A percentile compares a stretch with the other conserved stretches of the same genome.
Evolutionary conservation across 139 green algal species (phyloP).

Genomic region (Tetraselmis striata): DNA sequence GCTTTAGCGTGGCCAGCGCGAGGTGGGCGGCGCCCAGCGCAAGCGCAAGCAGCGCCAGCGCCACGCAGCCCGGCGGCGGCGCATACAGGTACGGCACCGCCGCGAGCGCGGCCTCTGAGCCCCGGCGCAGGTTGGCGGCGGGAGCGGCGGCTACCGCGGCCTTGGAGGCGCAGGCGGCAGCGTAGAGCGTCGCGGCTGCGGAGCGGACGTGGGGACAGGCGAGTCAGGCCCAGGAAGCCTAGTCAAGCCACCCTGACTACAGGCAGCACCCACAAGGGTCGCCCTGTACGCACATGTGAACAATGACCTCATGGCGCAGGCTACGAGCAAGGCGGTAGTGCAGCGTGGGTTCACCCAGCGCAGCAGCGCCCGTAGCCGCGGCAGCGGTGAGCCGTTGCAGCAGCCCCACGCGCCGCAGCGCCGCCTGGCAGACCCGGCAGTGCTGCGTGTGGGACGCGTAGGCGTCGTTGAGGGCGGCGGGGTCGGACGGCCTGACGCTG

Average conservation of each 20-base stretch:
- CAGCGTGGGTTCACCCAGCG: not conserved
- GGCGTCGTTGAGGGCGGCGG: not conserved
- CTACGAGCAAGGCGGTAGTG: not conserved
- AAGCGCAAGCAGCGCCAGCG: not conserved
- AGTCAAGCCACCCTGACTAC: too few relatives aligned
- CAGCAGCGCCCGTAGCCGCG: not conserved
- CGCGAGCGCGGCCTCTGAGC: not conserved
- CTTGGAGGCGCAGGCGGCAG: not conserved
- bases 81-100: not conserved
- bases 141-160: not conserved
- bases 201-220: too few relatives aligned
- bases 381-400: not conserved
- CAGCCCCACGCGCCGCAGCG: not conserved
- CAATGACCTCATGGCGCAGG: too few relatives aligned
- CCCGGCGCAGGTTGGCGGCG: not conserved
- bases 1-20: not conserved
- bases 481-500: not conserved
- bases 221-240: too few relatives aligned
- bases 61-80: too few relatives aligned
- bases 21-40: not conserved
- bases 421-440: not conserved
- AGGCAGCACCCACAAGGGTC: too few relatives aligned
- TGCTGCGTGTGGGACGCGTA: constrained; percentile 11
- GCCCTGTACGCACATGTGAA: too few relatives aligned
- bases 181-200: not conserved